Conservation (phyloP, 2,329 filamentous ascomycete genomes). For the Orbilia javanica region DNA sequence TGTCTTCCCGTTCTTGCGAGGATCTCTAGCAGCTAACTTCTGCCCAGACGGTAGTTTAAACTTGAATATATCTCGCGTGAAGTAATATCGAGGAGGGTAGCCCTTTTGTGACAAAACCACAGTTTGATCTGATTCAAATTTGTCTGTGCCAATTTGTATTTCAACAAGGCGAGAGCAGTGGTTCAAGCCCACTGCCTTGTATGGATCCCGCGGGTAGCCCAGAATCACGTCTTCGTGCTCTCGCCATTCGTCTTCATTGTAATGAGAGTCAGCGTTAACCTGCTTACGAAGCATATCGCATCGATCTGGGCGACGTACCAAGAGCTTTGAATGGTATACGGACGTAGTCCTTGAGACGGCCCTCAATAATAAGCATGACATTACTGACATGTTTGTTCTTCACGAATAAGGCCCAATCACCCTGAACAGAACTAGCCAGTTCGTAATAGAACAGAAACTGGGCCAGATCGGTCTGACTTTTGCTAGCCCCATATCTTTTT, state of each 20-base stretch:
- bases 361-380: constrained; percentile 15
- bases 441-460: not conserved
- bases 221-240: constrained; percentile 51
- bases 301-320: not conserved
- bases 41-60: constrained; percentile 1
- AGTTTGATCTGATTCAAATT: constrained; percentile 46
- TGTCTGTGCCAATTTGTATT: constrained; percentile 19
- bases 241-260: constrained; percentile 26
- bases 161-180: constrained; percentile 22
- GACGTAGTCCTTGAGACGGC: constrained; percentile 28
- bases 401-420: constrained; percentile 15
- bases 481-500: not conserved
- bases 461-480: not conserved
- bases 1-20: constrained; percentile 22
- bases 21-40: not conserved
- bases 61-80: constrained; percentile 43
- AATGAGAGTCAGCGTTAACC: not conserved
- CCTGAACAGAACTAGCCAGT: not conserved
- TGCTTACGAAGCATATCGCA: not conserved
- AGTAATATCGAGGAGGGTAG: constrained; percentile 46
- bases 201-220: constrained; percentile 37
- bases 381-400: not conserved
- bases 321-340: constrained; percentile 45
- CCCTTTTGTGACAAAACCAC: constrained; percentile 34
- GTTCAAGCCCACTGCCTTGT: constrained; percentile 40